Conservation (phyloP, 1,284 basidiomycete species). For the Neonothopanus nambi region DNA sequence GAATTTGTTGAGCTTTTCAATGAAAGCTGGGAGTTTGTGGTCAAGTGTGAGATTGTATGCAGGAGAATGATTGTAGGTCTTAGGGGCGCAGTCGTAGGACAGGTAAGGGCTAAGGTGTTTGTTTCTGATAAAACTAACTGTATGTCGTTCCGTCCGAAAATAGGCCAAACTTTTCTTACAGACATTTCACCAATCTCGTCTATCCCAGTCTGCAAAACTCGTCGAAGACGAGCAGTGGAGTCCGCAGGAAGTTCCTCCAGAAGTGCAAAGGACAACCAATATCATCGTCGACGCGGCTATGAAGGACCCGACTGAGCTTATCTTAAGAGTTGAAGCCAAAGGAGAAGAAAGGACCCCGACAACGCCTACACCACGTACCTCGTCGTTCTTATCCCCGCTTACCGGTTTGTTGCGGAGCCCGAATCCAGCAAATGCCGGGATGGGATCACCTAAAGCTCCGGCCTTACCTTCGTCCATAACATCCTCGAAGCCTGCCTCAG, state of each 20-base stretch:
- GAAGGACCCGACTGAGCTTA: slow-evolving; percentile 73
- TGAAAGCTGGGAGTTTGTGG: slow-evolving; percentile 87
- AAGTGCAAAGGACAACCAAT: slow-evolving; percentile 72
- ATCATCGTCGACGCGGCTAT: slow-evolving; percentile 83
- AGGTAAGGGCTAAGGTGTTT: slow-evolving; percentile 45
- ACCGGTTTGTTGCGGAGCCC: slow-evolving; percentile 6
- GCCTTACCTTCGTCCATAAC: slow-evolving; percentile 20
- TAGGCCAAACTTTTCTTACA: slow-evolving; percentile 89
- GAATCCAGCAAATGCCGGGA: not conserved
- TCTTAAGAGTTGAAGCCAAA: slow-evolving; percentile 31
- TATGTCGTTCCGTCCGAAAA: slow-evolving; percentile 1
- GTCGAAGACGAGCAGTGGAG: slow-evolving; percentile 93
- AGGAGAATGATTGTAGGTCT: slow-evolving; percentile 91
- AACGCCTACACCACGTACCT: slow-evolving; percentile 17
- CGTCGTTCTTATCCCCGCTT: slow-evolving; percentile 8
- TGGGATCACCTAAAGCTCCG: slow-evolving; percentile 10
- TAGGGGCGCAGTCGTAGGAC: slow-evolving; percentile 79
- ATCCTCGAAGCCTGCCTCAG: slow-evolving; percentile 22
- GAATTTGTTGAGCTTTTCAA: slow-evolving; percentile 85
- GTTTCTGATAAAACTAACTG: slow-evolving; percentile 2
- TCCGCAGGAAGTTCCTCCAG: slow-evolving; percentile 71
- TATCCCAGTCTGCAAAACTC: slow-evolving; percentile 82
- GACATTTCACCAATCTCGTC: slow-evolving; percentile 80
- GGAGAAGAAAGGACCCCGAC: slow-evolving; percentile 22
- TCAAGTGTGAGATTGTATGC: slow-evolving; percentile 83